Conservation (phyloP, 345 rosid species). For the Gossypium longicalyx region DNA sequence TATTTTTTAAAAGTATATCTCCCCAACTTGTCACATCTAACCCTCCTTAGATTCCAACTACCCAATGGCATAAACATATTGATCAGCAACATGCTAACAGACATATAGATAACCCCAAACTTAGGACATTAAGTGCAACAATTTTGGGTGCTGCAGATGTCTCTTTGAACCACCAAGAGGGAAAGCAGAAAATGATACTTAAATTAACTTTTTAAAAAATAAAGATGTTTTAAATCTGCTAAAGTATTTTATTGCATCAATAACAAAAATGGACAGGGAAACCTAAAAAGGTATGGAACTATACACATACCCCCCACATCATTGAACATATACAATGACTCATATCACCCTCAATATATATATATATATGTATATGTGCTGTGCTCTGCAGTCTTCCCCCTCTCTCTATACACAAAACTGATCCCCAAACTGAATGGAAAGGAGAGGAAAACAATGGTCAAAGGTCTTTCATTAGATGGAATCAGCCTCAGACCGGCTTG, state of each 20-base stretch:
- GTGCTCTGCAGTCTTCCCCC: neutral
- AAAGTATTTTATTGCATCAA: constrained; percentile 9
- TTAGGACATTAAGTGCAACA: constrained; percentile 12
- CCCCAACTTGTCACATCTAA: constrained; percentile 7
- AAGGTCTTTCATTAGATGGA: constrained; percentile 12
- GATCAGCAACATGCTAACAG: too few species aligned
- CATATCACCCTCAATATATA: neutral
- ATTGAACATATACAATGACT: constrained; percentile 5
- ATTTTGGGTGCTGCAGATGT: neutral
- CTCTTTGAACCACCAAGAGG: neutral
- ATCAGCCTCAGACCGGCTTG: constrained; percentile 19
- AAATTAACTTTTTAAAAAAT: too few species aligned
- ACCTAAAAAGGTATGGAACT: constrained; percentile 17
- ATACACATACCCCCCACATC: constrained; percentile 35
- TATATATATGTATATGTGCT: neutral
- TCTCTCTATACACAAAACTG: constrained; percentile 39
- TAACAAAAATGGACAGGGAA: constrained; percentile 23
- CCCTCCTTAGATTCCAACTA: constrained; percentile 27
- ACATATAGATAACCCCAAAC: constrained; percentile 1
- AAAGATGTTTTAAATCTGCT: neutral
- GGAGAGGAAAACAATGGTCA: neutral
- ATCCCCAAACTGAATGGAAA: constrained; percentile 15
- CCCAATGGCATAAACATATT: constrained; percentile 19
- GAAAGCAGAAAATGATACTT: neutral
- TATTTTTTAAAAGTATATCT: too few species aligned